phyloP scores from a whole-genome alignment of 2,329 filamentous ascomycete species.

The Colletotrichum echinochloae region DNA sequence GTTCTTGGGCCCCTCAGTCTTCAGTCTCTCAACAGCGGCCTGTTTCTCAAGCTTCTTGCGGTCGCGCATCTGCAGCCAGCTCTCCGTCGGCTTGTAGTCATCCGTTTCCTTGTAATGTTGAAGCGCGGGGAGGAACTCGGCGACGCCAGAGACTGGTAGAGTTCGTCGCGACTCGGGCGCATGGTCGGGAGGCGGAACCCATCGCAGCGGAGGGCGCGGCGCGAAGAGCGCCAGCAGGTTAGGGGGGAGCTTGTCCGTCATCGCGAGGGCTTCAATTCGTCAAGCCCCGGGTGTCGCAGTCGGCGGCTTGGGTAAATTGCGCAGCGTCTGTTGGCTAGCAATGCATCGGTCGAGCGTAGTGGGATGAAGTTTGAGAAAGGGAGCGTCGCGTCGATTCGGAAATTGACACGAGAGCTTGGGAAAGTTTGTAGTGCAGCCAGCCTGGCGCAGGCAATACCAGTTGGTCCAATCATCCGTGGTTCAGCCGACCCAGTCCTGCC shows the following conservation, averaged over 20 bases:
- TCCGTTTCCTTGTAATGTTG: conserved; percentile 83
- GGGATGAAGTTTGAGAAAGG: conserved; percentile 2
- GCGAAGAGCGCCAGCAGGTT: conserved; percentile 95
- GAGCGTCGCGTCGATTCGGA: conserved; percentile 26
- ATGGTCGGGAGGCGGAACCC: conserved; percentile 85
- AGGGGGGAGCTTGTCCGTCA: conserved; percentile 97
- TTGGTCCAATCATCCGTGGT: conserved; percentile 18
- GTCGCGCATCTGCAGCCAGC: conserved; percentile 90
- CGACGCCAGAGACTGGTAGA: conserved; percentile 78
- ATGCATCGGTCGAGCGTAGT: conserved; percentile 5
- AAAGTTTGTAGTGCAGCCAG: conserved; percentile 39
- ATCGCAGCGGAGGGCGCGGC: conserved; percentile 90
- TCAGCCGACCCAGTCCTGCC: conserved; percentile 20
- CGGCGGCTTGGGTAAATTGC: conserved; percentile 5
- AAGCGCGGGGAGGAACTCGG: conserved; percentile 78
- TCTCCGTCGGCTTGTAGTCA: conserved; percentile 85
- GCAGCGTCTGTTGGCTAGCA: conserved; percentile 7
- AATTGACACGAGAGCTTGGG: conserved; percentile 31
- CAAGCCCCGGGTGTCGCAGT: neutral
- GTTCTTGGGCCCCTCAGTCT: conserved; percentile 70
- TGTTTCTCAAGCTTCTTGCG: conserved; percentile 86
- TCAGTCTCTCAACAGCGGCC: conserved; percentile 71
- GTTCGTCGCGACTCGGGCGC: conserved; percentile 86
- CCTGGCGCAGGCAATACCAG: neutral
- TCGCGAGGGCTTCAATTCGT: conserved; percentile 55